phyloP scores from a whole-genome alignment of 2,329 filamentous ascomycete genomes.

The Penicillium sp. region DNA sequence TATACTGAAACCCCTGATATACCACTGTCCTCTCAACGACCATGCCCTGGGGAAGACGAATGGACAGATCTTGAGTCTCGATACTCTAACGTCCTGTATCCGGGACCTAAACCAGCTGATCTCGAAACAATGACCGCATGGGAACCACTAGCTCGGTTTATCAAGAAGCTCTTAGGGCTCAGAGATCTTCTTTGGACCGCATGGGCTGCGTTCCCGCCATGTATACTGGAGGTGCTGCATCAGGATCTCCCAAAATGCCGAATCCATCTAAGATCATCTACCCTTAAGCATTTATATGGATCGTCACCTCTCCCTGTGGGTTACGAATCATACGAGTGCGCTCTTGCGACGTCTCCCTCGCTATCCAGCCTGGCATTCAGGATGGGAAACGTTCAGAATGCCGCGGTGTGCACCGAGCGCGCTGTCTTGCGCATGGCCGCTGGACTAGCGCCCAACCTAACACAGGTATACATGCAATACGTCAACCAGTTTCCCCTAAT shows the following conservation, averaged over 20 bases:
- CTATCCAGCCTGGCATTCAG: conserved; percentile 3
- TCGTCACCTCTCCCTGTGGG: conserved; percentile 1
- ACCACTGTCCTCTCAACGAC: neutral
- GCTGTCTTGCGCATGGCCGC: conserved; percentile 2
- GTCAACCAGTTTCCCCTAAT: conserved; percentile 3
- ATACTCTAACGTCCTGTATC: neutral
- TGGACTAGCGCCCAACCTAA: conserved; percentile 5
- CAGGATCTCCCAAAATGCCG: conserved; percentile 7
- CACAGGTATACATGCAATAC: conserved; percentile 9
- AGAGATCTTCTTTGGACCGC: conserved; percentile 5
- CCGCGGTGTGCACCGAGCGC: conserved; percentile 4
- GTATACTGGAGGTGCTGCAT: conserved; percentile 4
- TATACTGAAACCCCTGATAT: conserved; percentile 2
- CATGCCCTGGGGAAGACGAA: conserved; percentile 6
- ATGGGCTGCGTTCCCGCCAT: conserved; percentile 5
- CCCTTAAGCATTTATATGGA: conserved; percentile 3
- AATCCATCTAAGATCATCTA: conserved; percentile 5
- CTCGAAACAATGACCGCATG: conserved; percentile 4
- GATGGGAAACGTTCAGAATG: conserved; percentile 6
- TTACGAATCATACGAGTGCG: conserved; percentile 4
- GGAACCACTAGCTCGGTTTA: conserved; percentile 6
- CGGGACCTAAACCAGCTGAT: conserved; percentile 2
- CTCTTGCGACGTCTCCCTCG: conserved; percentile 8
- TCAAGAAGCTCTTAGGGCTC: conserved; percentile 7
- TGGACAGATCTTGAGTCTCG: neutral